Evolutionary conservation across 768 basidiomycete species (phyloP), one percentile per base, ranked within the genome.

Genomic region (Tulasnella sp.): DNA sequence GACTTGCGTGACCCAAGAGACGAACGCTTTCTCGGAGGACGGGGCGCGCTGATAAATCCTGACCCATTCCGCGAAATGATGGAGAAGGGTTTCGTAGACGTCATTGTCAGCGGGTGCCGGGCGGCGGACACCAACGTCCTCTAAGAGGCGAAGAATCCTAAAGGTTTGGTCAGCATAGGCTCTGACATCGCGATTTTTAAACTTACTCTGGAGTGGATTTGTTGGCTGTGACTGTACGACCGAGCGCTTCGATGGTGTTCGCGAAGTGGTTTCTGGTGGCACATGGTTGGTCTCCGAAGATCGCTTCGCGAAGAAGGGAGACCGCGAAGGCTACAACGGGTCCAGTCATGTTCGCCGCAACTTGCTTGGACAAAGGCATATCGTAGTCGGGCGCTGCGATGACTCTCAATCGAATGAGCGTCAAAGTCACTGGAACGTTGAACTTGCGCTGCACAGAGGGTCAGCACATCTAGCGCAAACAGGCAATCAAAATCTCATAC

Each of bases 1-100:
- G 78, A 99, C 89, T 84, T 96, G 94, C n/a, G 95, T 97, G 86
- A 99, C 97, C 87, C 96, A 99, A 6, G 94, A 92, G 82, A 99
- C 93, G 84, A 99, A 99, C 72, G 92, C 93, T 86, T 97, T 96
- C 87, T 99, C 98, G 28, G 96, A 94, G 77, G 94, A 92, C 82
- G 91, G 91, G 42, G 96, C 95, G 81, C 94, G 91, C 86, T 97
- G 96, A 89, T 96, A 99, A 82, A 98, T 94, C 75, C 90, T 89
- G 82, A 98, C 95, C 98, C 98, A 99, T 88, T 98, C 85, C 75
- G 83, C 84, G 81, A 85, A 85, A 82, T 83, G 84, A 82, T 80
- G 79, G 24, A 84, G 82, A 64, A 88, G 85, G 76, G 84, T 73
- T 40, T 83, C 82, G 20, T 48, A 74, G 28, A 75, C 60, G 40